These are phyloP conservation scores for Eucalyptus cloeziana DNA, from an alignment of 345 rosid genomes.

Conservation along the genomic window DNA sequence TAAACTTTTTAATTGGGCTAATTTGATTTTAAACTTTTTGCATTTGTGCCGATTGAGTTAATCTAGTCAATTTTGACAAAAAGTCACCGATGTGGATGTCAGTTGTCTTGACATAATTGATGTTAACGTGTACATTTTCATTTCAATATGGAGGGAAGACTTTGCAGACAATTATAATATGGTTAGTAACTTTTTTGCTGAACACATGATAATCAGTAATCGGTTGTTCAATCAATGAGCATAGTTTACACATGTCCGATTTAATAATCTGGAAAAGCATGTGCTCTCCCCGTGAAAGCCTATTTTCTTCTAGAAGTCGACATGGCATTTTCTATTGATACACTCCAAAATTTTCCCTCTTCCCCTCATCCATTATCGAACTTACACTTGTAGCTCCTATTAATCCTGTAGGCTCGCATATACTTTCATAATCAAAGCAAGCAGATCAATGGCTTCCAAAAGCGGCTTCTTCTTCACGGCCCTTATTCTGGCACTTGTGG, in stretches of 20 bases:
- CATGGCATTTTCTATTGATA: not conserved
- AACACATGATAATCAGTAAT: not conserved
- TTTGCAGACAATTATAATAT: not conserved
- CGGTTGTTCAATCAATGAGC: not conserved
- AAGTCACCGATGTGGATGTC: accelerated
- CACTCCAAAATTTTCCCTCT: not conserved
- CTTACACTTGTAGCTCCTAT: not conserved
- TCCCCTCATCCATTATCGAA: not conserved
- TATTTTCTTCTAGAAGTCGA: not conserved
- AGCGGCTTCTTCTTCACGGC: not conserved
- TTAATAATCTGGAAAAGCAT: not conserved
- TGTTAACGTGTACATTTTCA: too few species aligned
- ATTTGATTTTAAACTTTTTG: too few species aligned
- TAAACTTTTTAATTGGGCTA: too few species aligned
- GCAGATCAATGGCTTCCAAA: not conserved
- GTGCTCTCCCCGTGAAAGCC: not conserved
- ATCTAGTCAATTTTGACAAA: too few species aligned
- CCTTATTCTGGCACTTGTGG: not conserved
- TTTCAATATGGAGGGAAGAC: too few species aligned
- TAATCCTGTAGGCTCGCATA: not conserved
- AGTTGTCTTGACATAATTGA: accelerated
- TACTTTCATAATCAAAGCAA: not conserved
- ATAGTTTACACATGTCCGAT: not conserved
- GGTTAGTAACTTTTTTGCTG: not conserved
- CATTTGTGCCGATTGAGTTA: too few species aligned